Evolutionary conservation across 2,329 filamentous ascomycete genomes (phyloP), one percentile per base, ranked within the genome.

Genomic region (Penicillium sp.): DNA sequence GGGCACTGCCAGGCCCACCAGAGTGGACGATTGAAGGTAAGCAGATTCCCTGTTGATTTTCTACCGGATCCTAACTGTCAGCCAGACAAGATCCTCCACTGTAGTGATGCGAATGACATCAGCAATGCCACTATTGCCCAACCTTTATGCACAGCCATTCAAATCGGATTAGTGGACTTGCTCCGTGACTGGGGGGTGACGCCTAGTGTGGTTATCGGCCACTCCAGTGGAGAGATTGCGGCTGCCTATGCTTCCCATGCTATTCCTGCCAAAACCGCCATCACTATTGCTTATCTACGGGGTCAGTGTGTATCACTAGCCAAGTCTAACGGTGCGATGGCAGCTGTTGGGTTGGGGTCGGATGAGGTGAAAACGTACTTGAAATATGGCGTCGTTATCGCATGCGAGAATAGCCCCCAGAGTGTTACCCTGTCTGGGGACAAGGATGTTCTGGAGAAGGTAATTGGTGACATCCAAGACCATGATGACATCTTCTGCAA

Each of bases 181-280:
- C 62, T 74, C 1, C 19, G 18, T 0, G 11, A 40, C 1, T 67
- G 61, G 62, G 65, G 63, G 1, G 53, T 74, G 5, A 19, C 24
- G 0, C 66, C 70, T n/a, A n/a, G n/a, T n/a, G n/a, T n/a, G n/a
- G 9, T 13, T 46, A 0, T 48, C 58, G 72, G 73, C 0, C 71
- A 75, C 49, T 73, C 71, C 0, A 64, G 59, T 11, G 73, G 73
- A 1, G 73, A 75, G 54, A 74, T 75, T 33, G 70, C 63, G 1
- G 71, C 71, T 2, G 71, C 72, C 0, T 75, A 72, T 56, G 67
- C 70, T 3, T 59, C 65, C 0, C 63, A 67, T 1, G 61, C 62
- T 2, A 59, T 67, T 6, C 50, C 59, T 0, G 52, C 55, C 11
- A 33, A 45, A 13, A 42, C 34, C 11, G 66, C 66, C 0, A 67